Conservation (phyloP, 2,329 filamentous ascomycete species). For the Exophiala sp. region DNA sequence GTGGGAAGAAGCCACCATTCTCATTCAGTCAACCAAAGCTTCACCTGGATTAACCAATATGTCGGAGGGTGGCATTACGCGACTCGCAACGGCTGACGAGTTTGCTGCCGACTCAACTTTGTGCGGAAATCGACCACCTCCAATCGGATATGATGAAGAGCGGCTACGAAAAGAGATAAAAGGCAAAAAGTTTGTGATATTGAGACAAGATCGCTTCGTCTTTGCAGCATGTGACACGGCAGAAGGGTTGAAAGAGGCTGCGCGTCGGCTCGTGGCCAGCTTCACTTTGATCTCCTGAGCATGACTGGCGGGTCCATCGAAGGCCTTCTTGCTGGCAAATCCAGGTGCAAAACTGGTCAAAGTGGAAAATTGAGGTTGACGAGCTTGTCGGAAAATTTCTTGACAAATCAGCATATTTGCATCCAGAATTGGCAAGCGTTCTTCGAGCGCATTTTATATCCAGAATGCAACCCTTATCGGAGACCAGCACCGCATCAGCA, state of each 20-base stretch:
- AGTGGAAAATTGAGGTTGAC: neutral
- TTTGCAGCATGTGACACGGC: conserved; percentile 31
- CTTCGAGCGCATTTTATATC: too few species aligned
- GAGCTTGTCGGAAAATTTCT: too few species aligned
- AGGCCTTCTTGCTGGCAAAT: neutral
- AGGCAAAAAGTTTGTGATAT: conserved; percentile 30
- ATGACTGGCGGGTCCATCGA: neutral
- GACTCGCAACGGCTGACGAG: conserved; percentile 32
- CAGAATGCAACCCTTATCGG: too few species aligned
- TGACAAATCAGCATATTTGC: too few species aligned
- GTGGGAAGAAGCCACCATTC: conserved; percentile 17
- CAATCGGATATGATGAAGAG: conserved; percentile 31
- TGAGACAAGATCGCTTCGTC: conserved; percentile 35
- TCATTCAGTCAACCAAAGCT: conserved; percentile 16
- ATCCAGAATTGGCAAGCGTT: too few species aligned
- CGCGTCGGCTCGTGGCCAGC: neutral
- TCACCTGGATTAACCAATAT: too few species aligned
- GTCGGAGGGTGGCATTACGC: too few species aligned
- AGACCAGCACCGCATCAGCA: too few species aligned
- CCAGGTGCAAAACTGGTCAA: neutral
- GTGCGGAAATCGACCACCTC: conserved; percentile 32
- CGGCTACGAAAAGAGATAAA: conserved; percentile 28
- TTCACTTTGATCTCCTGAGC: conserved; percentile 4
- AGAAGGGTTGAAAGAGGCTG: conserved; percentile 11
- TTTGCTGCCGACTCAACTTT: conserved; percentile 30